Evolutionary conservation across 2,329 filamentous ascomycete genomes (phyloP), one percentile per base, ranked within the genome.

Genomic region (Fusarium haematococcum): DNA sequence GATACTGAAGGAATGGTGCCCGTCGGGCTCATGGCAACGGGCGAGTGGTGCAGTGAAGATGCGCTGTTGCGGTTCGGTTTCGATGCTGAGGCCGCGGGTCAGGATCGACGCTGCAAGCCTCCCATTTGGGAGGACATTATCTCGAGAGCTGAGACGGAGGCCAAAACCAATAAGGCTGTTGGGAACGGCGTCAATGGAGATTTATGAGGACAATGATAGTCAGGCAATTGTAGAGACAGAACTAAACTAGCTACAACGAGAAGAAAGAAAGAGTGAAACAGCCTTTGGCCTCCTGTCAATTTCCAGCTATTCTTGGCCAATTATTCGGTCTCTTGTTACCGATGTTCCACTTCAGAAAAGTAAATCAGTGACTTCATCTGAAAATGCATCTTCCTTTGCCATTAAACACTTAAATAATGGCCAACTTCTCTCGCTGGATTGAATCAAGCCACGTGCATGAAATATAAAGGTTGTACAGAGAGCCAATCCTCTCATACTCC

Each of bases 1-100:
- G 79, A 82, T 10, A 82, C 79, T 0, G 73, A 75, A 23, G 86
- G 84, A 0, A 85, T 84, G 68, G 80, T 90, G 0, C 88, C 88
- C 0, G 83, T 90, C 4, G 88, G 88, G 2, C 76, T 90, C 35
- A 90, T 90, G 88, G 88, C 85, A 2, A 87, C 85, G 56, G 88
- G 86, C 1, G 88, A 90, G 75, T 90, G 88, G 88, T 86, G 85
- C 2, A 82, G 82, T 5, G 88, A 90, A 77, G 84, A 86, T 61
- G 80, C 82, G 4, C 75, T 90, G 73, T 69, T 90, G 58, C 80
- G 83, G 50, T 88, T 89, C 68, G 88, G 85, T 1, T 78, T 85
- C 4, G 85, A 88, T 57, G 84, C 82, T 0, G 87, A 89, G 75
- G 79, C 81, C 20, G 75, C 84, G 3, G 83, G 83, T 3, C 32